Conservation (phyloP, 768 basidiomycete species). For the Heimioporus sp. region DNA sequence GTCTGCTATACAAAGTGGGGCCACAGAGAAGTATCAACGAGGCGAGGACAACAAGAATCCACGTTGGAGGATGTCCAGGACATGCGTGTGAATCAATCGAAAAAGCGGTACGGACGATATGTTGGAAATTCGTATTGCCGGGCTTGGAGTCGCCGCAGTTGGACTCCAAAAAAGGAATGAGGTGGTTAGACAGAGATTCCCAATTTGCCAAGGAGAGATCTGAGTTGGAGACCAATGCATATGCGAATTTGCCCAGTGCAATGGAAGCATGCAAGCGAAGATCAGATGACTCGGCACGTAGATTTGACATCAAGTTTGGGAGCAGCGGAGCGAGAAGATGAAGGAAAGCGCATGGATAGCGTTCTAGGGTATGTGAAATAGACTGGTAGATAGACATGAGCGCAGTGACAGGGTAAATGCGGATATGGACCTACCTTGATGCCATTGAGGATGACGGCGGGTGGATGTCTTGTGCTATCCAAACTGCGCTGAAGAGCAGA, state of each 20-base stretch:
- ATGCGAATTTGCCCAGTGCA: constrained; percentile 25
- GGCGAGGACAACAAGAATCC: constrained; percentile 44
- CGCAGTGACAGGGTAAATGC: background rate
- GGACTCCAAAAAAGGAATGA: constrained; percentile 26
- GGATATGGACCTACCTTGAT: constrained; percentile 23
- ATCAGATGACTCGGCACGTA: constrained; percentile 13
- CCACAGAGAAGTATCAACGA: constrained; percentile 50
- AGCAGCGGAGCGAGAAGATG: constrained; percentile 18
- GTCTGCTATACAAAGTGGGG: constrained; percentile 40
- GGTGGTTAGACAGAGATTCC: constrained; percentile 21
- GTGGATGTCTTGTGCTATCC: constrained; percentile 20
- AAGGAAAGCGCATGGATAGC: constrained; percentile 15
- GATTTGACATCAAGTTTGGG: constrained; percentile 16
- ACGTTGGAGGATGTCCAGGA: constrained; percentile 34
- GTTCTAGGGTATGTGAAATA: constrained; percentile 21
- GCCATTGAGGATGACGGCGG: constrained; percentile 20
- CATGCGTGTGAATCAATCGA: constrained; percentile 16
- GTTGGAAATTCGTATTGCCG: constrained; percentile 16
- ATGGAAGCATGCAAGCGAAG: constrained; percentile 22
- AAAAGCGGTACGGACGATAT: constrained; percentile 29
- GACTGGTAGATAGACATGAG: constrained; percentile 19
- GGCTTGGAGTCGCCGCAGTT: constrained; percentile 9
- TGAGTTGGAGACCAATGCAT: constrained; percentile 27
- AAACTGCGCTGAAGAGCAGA: constrained; percentile 38
- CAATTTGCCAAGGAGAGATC: constrained; percentile 31